These are phyloP conservation scores for Candolleomyces aberdarensis DNA, from an alignment of 768 basidiomycete genomes.

Conservation along the genomic window DNA sequence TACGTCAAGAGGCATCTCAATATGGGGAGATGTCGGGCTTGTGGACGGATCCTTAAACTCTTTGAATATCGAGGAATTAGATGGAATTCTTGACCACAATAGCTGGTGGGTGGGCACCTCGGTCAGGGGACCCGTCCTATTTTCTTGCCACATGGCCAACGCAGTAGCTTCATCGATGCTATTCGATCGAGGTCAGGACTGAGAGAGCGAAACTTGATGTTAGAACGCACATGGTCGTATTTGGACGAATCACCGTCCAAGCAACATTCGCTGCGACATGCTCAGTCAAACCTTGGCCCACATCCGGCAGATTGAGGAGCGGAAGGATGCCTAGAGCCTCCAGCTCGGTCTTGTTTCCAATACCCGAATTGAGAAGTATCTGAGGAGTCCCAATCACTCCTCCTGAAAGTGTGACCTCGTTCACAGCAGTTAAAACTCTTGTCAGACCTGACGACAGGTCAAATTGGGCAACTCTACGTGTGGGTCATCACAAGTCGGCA, in stretches of 20 bases:
- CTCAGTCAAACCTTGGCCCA: constrained; percentile 17
- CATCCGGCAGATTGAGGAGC: constrained; percentile 14
- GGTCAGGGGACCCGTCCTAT: constrained; percentile 8
- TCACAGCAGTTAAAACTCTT: constrained; percentile 9
- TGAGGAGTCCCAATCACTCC: constrained; percentile 17
- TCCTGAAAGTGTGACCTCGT: constrained; percentile 16
- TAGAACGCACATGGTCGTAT: neutral
- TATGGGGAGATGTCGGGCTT: constrained; percentile 9
- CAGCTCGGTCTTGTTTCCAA: constrained; percentile 14
- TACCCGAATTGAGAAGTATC: constrained; percentile 19
- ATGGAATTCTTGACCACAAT: constrained; percentile 7
- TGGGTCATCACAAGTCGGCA: too few species aligned
- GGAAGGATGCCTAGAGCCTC: constrained; percentile 5
- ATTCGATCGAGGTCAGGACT: too few species aligned
- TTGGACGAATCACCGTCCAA: neutral
- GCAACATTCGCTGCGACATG: neutral
- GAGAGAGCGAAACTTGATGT: neutral
- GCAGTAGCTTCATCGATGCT: constrained; percentile 3
- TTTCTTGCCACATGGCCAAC: constrained; percentile 1
- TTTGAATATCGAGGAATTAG: constrained; percentile 2
- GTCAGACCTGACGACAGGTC: neutral
- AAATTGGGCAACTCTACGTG: neutral
- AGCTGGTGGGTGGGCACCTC: neutral
- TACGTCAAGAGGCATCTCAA: constrained; percentile 14
- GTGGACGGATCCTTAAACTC: constrained; percentile 9